Percentiles rank a stretch among this genome's conserved stretches.
Evolutionary conservation across 768 basidiomycete genomes (phyloP).

Genomic region (Grammothele lineata): DNA sequence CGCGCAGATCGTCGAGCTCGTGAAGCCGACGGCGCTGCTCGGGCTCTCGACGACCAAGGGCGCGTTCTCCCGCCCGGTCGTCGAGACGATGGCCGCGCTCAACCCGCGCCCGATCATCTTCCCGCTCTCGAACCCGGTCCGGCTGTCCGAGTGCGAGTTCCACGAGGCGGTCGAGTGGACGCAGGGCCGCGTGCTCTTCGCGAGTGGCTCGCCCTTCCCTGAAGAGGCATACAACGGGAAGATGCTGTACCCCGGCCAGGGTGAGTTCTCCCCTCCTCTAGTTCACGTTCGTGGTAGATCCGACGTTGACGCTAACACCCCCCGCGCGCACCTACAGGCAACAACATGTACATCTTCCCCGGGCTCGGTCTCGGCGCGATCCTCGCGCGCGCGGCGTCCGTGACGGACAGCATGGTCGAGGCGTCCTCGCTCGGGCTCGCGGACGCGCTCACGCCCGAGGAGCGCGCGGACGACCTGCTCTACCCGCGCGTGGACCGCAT

Average conservation of each 20-base stretch:
- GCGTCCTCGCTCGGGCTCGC: slow-evolving; percentile 80
- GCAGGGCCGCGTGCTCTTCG: slow-evolving; percentile 75
- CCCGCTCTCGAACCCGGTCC: slow-evolving; percentile 86
- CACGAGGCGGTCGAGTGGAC: slow-evolving; percentile 69
- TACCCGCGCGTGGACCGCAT: slow-evolving; percentile 86
- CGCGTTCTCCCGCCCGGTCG: slow-evolving; percentile 69
- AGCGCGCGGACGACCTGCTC: slow-evolving; percentile 59
- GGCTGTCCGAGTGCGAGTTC: slow-evolving; percentile 79
- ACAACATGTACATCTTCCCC: slow-evolving; percentile 90
- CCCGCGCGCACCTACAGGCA: slow-evolving; percentile 33
- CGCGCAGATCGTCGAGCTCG: slow-evolving; percentile 72
- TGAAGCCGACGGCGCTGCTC: slow-evolving; percentile 85
- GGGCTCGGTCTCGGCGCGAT: slow-evolving; percentile 80
- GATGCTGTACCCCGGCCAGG: slow-evolving; percentile 75
- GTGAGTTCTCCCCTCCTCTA: slow-evolving; percentile 1
- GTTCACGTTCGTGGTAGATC: not conserved
- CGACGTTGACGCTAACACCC: not conserved
- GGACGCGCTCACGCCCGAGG: slow-evolving; percentile 65
- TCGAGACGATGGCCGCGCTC: slow-evolving; percentile 71
- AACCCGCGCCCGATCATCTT: slow-evolving; percentile 89
- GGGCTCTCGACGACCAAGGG: slow-evolving; percentile 85
- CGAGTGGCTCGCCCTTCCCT: slow-evolving; percentile 85
- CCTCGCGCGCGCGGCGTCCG: slow-evolving; percentile 57
- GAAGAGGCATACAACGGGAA: slow-evolving; percentile 51
- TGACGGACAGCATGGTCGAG: slow-evolving; percentile 89